Evolutionary conservation across 1,139 yeast genomes (phyloP).

Genomic region (Hanseniaspora sp.): DNA sequence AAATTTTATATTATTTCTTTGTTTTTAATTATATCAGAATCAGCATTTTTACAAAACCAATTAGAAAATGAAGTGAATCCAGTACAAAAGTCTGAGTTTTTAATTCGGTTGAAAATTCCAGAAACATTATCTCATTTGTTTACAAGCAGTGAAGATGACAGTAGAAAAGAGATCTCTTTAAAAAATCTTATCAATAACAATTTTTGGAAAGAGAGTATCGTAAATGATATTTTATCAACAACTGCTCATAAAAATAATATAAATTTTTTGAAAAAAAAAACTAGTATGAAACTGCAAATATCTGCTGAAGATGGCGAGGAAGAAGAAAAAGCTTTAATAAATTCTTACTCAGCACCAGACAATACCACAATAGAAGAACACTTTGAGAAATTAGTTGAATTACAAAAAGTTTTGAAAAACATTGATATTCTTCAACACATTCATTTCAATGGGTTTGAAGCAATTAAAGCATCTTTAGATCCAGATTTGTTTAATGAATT

Average conservation of each 20-base stretch:
- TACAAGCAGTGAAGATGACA: neutral
- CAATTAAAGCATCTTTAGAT: slow-evolving; percentile 51
- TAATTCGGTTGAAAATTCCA: slow-evolving; percentile 33
- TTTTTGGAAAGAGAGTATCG: slow-evolving; percentile 26
- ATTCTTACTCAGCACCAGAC: slow-evolving; percentile 26
- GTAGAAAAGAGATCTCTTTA: slow-evolving; percentile 21
- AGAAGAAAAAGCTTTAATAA: no score
- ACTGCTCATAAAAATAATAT: slow-evolving; percentile 16
- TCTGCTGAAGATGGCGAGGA: no score
- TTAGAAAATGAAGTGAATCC: neutral
- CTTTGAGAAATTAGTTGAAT: slow-evolving; percentile 2
- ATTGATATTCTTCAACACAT: neutral
- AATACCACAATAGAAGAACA: slow-evolving; percentile 29
- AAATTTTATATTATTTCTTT: neutral
- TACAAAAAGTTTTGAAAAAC: neutral
- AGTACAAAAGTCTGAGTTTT: slow-evolving; percentile 21
- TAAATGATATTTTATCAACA: neutral
- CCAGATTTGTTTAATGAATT: slow-evolving; percentile 39
- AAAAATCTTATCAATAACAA: slow-evolving; percentile 19
- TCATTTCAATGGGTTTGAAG: slow-evolving; percentile 50
- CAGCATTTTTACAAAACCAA: neutral
- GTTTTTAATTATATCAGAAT: neutral
- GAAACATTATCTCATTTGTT: slow-evolving; percentile 22
- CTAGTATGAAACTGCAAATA: no score
- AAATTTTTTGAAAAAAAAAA: slow-evolving; percentile 27